Evolutionary conservation across 345 rosid species (phyloP).

Genomic region (Moringa oleifera): DNA sequence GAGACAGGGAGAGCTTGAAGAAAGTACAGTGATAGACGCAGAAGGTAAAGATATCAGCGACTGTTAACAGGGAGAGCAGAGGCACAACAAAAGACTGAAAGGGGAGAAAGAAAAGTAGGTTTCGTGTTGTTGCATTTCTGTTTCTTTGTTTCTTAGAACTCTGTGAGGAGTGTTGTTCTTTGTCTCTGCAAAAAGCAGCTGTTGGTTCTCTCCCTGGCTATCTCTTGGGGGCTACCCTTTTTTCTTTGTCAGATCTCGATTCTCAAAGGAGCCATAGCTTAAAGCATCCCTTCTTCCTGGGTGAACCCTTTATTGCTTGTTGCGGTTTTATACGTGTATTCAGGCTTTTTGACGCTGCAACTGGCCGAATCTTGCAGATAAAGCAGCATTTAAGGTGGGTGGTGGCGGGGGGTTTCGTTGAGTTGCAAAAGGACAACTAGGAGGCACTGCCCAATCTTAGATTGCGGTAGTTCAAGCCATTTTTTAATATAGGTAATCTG

Average conservation of each 20-base stretch:
- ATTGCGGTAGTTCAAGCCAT: too few species aligned
- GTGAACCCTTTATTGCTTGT: slow-evolving; percentile 7
- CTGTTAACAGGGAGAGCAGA: neutral
- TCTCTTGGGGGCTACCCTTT: slow-evolving; percentile 6
- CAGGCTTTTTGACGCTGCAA: neutral
- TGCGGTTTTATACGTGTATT: neutral
- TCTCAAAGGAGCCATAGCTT: slow-evolving; percentile 1
- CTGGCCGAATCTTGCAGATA: neutral
- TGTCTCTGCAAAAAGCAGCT: neutral
- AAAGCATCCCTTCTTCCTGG: neutral
- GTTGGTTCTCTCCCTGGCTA: neutral
- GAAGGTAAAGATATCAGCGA: slow-evolving; percentile 15
- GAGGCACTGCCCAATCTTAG: slow-evolving; percentile 5
- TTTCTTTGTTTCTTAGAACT: too few species aligned
- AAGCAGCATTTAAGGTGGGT: neutral
- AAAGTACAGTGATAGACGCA: neutral
- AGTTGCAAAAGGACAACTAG: slow-evolving; percentile 8
- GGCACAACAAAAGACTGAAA: neutral
- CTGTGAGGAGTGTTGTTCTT: neutral
- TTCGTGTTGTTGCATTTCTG: slow-evolving; percentile 5
- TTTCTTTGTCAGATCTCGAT: slow-evolving; percentile 16
- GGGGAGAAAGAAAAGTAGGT: neutral
- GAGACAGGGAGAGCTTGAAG: too few species aligned
- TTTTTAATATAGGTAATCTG: too few species aligned
- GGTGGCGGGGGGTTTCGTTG: neutral